Evolutionary conservation across 2,329 filamentous ascomycete species (phyloP), one percentile per base, ranked within the genome.

Genomic region (Falciphora oryzae): DNA sequence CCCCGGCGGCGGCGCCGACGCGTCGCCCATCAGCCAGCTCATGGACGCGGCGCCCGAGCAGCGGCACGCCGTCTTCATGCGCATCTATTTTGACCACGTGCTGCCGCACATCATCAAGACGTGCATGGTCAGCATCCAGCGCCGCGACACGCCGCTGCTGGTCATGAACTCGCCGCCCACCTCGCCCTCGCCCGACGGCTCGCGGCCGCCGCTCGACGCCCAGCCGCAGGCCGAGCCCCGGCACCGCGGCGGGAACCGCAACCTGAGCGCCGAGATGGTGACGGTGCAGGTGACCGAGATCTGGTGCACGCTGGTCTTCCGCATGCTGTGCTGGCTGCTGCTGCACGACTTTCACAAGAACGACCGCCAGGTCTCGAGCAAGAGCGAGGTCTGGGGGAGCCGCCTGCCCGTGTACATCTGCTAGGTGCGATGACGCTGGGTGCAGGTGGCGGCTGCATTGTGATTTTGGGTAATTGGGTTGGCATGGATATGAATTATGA

Each of bases 241-340:
- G 6, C 27, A 27, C 18, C 8, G 22, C 56, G 35, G 35, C 50
- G n/a, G 11, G 2, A 58, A n/a, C 14, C 61, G 29, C 22, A 58
- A 27, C 57, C 18, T 13, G 61, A 58, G 7, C 50, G 6, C 4
- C 29, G 13, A 25, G 53, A 16, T 63, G 27, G 28, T 25, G 28
- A 13, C 22, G 31, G 22, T 13, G 56, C 63, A 68, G 28, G 72
- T 71, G 1, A 70, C 70, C n/a, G 76, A 79, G 10, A 78, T 84
- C n/a, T 85, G 83, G 83, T 82, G 81, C 68, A 80, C 79, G 10
- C 73, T 86, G 25, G 76, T 85, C 4, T 83, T 85, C 67, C 74
- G 83, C 31, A 86, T 85, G 83, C 75, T 85, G 29, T 85, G 83
- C 70, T 85, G 83, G 84, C 72, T 85, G 63, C 76, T 82, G 73